Percentiles rank a stretch among this genome's conserved stretches.
phyloP scores from a whole-genome alignment of 495 filamentous ascomycete species.

The Podospora bellae-mahoneyi region DNA sequence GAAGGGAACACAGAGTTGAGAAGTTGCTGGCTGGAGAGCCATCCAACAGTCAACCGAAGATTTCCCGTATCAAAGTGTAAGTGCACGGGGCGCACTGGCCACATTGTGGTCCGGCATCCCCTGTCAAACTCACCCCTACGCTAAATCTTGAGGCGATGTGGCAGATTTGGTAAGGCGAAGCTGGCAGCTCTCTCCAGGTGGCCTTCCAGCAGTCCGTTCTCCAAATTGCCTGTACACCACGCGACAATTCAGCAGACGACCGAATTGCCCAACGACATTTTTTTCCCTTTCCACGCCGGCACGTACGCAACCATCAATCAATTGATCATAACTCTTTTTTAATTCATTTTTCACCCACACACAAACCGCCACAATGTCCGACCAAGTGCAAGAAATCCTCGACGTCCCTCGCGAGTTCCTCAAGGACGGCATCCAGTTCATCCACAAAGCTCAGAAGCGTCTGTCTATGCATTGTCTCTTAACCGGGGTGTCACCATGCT shows the following conservation, averaged over 20 bases:
- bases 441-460: constrained; percentile 86
- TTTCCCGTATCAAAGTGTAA: not conserved
- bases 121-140: not conserved
- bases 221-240: constrained; percentile 8
- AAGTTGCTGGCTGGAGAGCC: not conserved
- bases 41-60: not conserved
- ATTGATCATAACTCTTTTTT: not conserved
- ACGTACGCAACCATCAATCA: not conserved
- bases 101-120: not conserved
- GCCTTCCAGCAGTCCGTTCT: not conserved
- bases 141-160: constrained; percentile 25
- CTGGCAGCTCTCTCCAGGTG: constrained; percentile 22
- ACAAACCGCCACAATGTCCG: constrained; percentile 54
- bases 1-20: not conserved
- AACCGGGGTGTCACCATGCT: constrained; percentile 20
- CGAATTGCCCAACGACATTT: constrained; percentile 10
- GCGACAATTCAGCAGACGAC: constrained; percentile 15
- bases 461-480: constrained; percentile 25
- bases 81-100: constrained; percentile 13
- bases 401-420: constrained; percentile 82
- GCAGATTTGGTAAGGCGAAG: constrained; percentile 21
- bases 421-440: constrained; percentile 74
- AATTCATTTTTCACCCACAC: constrained; percentile 7
- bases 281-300: not conserved
- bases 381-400: constrained; percentile 72